These are phyloP conservation scores for Peribolospora baueri DNA, from an alignment of 768 basidiomycete genomes.

Conservation along the genomic window DNA sequence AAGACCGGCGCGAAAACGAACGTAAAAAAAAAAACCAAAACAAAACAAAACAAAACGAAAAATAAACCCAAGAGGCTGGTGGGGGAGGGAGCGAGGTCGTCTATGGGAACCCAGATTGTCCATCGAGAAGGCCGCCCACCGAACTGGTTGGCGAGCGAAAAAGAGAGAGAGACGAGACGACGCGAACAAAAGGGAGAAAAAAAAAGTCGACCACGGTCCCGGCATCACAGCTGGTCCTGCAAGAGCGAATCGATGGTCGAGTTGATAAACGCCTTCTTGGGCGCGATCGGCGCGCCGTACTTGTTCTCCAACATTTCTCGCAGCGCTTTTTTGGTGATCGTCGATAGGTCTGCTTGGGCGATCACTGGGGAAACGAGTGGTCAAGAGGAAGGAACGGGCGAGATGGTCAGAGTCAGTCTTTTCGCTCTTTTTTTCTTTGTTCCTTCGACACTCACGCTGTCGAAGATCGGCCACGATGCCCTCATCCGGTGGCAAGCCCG, in stretches of 20 bases:
- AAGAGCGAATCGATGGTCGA: constrained; percentile 48
- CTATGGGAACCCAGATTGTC: no score
- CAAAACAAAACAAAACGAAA: no score
- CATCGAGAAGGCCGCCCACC: no score
- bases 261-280: constrained; percentile 50
- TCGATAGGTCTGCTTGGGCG: constrained; percentile 56
- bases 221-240: constrained; percentile 16
- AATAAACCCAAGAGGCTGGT: no score
- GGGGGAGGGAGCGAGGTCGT: no score
- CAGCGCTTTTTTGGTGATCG: constrained; percentile 76
- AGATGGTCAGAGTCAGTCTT: no score
- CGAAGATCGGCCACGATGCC: neutral
- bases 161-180: no score
- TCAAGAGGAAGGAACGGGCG: neutral
- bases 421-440: no score
- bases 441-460: neutral
- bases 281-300: constrained; percentile 51
- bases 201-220: neutral
- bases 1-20: no score
- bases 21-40: no score
- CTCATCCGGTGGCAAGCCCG: neutral
- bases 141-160: no score
- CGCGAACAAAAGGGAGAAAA: neutral
- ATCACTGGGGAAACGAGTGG: constrained; percentile 15
- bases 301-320: constrained; percentile 55